Percentiles rank a stretch among this genome's conserved stretches.
Evolutionary conservation across 2,329 filamentous ascomycete genomes (phyloP).

Genomic region (Verticillium nonalfalfae): DNA sequence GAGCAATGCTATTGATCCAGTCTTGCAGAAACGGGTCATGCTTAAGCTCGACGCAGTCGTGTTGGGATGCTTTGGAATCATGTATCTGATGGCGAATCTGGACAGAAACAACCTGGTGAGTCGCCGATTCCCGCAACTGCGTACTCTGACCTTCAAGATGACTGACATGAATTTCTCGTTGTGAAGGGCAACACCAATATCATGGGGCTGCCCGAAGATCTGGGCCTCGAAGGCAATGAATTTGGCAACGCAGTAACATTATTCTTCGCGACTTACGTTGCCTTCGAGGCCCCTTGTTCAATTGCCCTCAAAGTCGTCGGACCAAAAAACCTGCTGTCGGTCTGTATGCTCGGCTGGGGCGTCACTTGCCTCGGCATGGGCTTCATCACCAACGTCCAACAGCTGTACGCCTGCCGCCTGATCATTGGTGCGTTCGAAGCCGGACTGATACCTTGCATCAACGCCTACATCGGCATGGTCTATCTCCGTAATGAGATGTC

Average conservation of each 20-base stretch:
- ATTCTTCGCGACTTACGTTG: constrained; percentile 45
- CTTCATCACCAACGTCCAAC: constrained; percentile 32
- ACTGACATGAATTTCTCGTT: background rate
- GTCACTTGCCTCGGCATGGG: constrained; percentile 41
- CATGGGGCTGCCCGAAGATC: constrained; percentile 37
- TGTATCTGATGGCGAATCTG: constrained; percentile 23
- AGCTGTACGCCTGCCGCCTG: constrained; percentile 37
- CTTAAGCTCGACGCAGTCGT: constrained; percentile 10
- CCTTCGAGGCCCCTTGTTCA: constrained; percentile 29
- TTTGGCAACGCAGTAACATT: constrained; percentile 34
- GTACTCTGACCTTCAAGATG: no score
- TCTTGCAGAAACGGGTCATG: constrained; percentile 5
- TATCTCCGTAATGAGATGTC: constrained; percentile 25
- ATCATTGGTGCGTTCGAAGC: constrained; percentile 41
- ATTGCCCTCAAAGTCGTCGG: constrained; percentile 24
- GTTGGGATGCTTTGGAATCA: constrained; percentile 14
- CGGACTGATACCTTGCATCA: constrained; percentile 41
- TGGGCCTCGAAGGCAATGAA: constrained; percentile 29
- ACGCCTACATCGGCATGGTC: constrained; percentile 27
- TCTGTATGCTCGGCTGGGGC: constrained; percentile 32
- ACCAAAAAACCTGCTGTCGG: constrained; percentile 21
- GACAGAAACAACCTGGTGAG: constrained; percentile 19
- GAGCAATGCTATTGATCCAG: constrained; percentile 6
- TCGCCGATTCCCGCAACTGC: background rate
- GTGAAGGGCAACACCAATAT: constrained; percentile 36